Conservation (phyloP, 2,329 filamentous ascomycete genomes). For the Coniochaeta sp. region DNA sequence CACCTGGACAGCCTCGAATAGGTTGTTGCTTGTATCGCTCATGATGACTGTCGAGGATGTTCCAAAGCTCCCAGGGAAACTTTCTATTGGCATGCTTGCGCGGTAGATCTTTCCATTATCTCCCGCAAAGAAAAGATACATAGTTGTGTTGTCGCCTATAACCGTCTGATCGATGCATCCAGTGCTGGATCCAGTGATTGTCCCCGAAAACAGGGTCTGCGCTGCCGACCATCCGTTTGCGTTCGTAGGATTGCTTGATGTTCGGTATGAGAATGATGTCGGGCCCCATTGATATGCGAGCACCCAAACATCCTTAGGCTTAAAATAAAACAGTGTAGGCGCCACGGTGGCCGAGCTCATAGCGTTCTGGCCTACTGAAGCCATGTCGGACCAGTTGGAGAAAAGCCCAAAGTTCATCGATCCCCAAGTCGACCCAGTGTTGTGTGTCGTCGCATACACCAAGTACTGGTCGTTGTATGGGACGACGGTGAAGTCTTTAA, state of each 20-base stretch:
- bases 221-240: conserved; percentile 47
- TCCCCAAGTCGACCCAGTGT: conserved; percentile 37
- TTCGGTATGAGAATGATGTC: conserved; percentile 52
- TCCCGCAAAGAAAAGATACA: conserved; percentile 62
- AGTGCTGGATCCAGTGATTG: conserved; percentile 40
- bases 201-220: conserved; percentile 49
- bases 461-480: conserved; percentile 51
- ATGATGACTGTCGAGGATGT: conserved; percentile 39
- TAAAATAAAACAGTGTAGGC: conserved; percentile 56
- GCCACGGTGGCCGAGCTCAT: conserved; percentile 44
- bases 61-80: conserved; percentile 57
- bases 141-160: conserved; percentile 52
- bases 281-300: conserved; percentile 59
- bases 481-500: conserved; percentile 57
- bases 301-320: conserved; percentile 55
- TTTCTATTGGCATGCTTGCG: conserved; percentile 51
- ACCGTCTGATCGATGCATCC: conserved; percentile 56
- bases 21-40: conserved; percentile 44
- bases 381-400: conserved; percentile 44
- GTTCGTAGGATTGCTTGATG: conserved; percentile 49
- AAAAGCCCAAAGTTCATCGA: conserved; percentile 53
- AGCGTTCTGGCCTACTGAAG: conserved; percentile 40
- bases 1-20: conserved; percentile 62
- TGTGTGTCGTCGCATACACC: conserved; percentile 49
- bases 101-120: conserved; percentile 63